Evolutionary conservation across 768 basidiomycete genomes (phyloP).

Genomic region (Lactifluus echinatus): DNA sequence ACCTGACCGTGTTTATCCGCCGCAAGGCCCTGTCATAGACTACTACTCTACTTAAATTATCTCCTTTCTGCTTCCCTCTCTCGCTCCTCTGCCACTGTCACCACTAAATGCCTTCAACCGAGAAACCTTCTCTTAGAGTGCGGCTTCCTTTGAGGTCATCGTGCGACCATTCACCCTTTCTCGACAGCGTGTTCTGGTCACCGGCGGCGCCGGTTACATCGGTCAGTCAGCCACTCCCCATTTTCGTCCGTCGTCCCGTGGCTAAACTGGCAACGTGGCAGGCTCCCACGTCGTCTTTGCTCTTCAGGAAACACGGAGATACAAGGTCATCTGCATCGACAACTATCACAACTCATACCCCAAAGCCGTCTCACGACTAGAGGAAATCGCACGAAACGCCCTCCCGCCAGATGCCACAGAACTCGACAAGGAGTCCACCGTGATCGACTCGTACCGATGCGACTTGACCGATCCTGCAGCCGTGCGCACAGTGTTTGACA

Average conservation of each 20-base stretch:
- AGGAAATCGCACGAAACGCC: slow-evolving; percentile 68
- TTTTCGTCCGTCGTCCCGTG: slow-evolving; percentile 13
- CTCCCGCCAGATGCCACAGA: slow-evolving; percentile 59
- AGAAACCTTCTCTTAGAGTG: slow-evolving; percentile 9
- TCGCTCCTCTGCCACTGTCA: not conserved
- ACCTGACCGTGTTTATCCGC: slow-evolving; percentile 1
- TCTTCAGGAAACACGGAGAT: slow-evolving; percentile 77
- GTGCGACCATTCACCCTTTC: slow-evolving; percentile 15
- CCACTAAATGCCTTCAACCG: slow-evolving; percentile 11
- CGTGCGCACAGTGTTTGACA: slow-evolving; percentile 70
- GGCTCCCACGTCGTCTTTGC: slow-evolving; percentile 91
- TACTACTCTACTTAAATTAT: slow-evolving; percentile 13
- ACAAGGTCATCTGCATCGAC: slow-evolving; percentile 91
- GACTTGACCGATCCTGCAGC: slow-evolving; percentile 71
- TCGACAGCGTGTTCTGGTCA: slow-evolving; percentile 53
- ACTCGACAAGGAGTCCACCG: slow-evolving; percentile 59
- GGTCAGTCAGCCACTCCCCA: slow-evolving; percentile 36
- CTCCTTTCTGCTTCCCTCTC: not conserved
- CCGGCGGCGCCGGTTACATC: slow-evolving; percentile 86
- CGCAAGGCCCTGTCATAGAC: not conserved
- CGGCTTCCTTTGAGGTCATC: not conserved
- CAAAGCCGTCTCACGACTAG: slow-evolving; percentile 62
- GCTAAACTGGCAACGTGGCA: slow-evolving; percentile 26
- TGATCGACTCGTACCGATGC: slow-evolving; percentile 58
- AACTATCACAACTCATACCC: slow-evolving; percentile 91